Base-by-base conservation (phyloP, 257 asterid genomes). In the Echites panduratus region DNA sequence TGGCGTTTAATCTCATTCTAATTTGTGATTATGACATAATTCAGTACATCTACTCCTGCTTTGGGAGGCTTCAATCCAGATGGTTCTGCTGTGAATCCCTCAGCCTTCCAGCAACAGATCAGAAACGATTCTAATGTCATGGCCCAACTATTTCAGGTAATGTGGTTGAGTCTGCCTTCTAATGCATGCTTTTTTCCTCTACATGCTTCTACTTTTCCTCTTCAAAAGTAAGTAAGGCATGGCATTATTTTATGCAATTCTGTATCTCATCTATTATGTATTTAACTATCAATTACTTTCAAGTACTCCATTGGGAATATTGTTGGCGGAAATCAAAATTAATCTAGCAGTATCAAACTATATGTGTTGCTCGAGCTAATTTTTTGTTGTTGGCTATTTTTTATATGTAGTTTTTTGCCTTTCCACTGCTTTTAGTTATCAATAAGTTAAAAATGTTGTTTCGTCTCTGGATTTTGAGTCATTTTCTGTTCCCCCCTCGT, bases 111-210 rank as follows among this genome's bases (percentile, higher is more conserved):
- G 84, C 97, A 88, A 84, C 97, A 89, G 74, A 32, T 94, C 66
- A 89, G 98, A 57, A 83, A 84, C 50, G 98, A 91, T 84, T 83
- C 99, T 72, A 87, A 88, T 85, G 29, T 85, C 79, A 91, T 94
- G 97, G 89, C 92, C 71, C 98, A 86, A 61, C 85, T 94, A 62
- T 88, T 94, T 82, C 98, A 91, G 97, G 99, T 94, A 83, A 57
- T 54, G 73, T 70, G 62, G 78, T 22, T 45, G 10, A 27, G 43
- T 14, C 9, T 5, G 9, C 11, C 14, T 16, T 66, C n/a, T 44
- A 24, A 56, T 41, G 50, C 16, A 11, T 19, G 20, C 17, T 45
- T 63, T n/a, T 38, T 61, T 35, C 38, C 45, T 45, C 58, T 11
- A 45, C 47, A 72, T 12, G 43, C 17, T 38, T 57, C 45, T 16